phyloP scores from a whole-genome alignment of 2,329 filamentous ascomycete genomes.

The Neofusicoccum umdonicola region DNA sequence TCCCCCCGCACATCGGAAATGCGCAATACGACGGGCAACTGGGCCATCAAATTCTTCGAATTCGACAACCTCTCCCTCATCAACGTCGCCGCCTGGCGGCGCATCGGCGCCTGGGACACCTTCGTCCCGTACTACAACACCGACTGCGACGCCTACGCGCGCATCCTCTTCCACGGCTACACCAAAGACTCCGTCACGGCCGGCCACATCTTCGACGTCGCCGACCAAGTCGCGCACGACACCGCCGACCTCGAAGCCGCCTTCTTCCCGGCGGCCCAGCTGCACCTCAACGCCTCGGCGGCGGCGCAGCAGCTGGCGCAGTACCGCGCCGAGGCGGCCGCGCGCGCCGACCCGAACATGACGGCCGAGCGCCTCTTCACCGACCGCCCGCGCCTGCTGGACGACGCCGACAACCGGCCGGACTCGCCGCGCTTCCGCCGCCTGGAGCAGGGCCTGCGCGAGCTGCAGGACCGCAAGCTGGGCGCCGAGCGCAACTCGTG shows the following conservation, averaged over 20 bases:
- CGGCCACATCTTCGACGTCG: constrained; percentile 21
- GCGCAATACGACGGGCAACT: constrained; percentile 29
- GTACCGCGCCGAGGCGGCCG: background rate
- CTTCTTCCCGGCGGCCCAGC: background rate
- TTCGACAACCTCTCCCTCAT: constrained; percentile 60
- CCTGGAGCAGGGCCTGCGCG: background rate
- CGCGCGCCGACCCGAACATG: background rate
- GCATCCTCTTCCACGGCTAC: constrained; percentile 18
- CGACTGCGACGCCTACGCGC: constrained; percentile 51
- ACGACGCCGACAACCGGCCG: constrained; percentile 10
- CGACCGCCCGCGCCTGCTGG: background rate
- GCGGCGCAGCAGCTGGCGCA: background rate
- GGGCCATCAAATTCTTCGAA: constrained; percentile 56
- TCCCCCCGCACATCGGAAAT: background rate
- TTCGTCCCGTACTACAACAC: constrained; percentile 59
- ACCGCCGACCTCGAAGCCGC: constrained; percentile 7
- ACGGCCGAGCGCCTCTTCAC: background rate
- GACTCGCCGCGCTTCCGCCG: constrained; percentile 4
- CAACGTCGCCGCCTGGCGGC: constrained; percentile 52
- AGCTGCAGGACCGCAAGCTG: constrained; percentile 17
- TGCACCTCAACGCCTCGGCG: background rate
- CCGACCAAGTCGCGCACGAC: background rate
- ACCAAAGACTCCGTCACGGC: constrained; percentile 18
- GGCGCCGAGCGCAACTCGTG: constrained; percentile 19
- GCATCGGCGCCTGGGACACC: constrained; percentile 57